phyloP scores from a whole-genome alignment of 495 filamentous ascomycete genomes.

The Evansstolkia leycettana region DNA sequence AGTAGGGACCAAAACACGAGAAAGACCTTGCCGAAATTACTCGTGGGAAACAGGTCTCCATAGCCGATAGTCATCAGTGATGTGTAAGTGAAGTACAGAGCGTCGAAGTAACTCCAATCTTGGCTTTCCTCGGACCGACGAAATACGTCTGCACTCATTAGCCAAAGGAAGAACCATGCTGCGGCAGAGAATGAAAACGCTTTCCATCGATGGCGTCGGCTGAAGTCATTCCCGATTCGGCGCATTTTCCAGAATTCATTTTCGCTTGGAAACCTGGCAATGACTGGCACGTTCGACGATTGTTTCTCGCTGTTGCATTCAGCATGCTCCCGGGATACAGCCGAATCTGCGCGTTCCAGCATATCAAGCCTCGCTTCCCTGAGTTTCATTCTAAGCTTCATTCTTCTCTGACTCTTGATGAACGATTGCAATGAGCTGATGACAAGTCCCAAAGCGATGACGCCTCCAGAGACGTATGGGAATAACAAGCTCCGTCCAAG shows the following conservation, averaged over 20 bases:
- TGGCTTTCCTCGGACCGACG: slow-evolving; percentile 31
- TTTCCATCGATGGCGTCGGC: slow-evolving; percentile 48
- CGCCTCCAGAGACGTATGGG: slow-evolving; percentile 62
- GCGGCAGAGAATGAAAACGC: slow-evolving; percentile 46
- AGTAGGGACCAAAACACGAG: slow-evolving; percentile 31
- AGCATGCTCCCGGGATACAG: slow-evolving; percentile 22
- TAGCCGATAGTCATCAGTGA: slow-evolving; percentile 72
- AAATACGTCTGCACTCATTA: slow-evolving; percentile 63
- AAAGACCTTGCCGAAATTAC: slow-evolving; percentile 58
- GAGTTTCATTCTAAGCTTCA: slow-evolving; percentile 51
- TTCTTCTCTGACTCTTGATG: slow-evolving; percentile 63
- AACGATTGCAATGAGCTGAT: slow-evolving; percentile 68
- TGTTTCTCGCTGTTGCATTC: neutral
- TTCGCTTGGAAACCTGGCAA: no score
- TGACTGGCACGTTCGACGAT: no score
- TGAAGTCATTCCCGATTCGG: slow-evolving; percentile 33
- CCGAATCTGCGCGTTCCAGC: no score
- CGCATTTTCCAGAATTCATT: slow-evolving; percentile 60
- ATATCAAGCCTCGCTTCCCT: no score
- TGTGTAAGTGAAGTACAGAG: slow-evolving; percentile 65
- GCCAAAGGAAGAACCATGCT: slow-evolving; percentile 62
- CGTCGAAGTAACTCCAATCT: slow-evolving; percentile 59
- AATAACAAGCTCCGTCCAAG: slow-evolving; percentile 52
- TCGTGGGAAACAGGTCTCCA: slow-evolving; percentile 55
- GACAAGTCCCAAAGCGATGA: slow-evolving; percentile 70